Base-by-base conservation (phyloP, 495 filamentous ascomycete species). In the Penicillium alfredii region DNA sequence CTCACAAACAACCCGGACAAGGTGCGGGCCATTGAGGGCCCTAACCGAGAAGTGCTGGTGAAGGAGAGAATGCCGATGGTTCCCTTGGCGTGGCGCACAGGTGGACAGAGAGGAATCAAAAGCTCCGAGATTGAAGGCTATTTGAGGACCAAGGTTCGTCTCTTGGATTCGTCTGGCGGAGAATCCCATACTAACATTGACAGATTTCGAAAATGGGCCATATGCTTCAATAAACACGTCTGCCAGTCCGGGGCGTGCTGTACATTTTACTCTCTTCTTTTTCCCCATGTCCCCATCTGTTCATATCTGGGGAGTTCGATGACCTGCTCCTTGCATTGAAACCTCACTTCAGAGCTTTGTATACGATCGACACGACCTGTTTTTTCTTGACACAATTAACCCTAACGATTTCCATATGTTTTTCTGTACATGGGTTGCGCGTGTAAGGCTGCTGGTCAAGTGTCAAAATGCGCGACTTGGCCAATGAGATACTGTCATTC, bases 1-100 rank as follows among this genome's bases (percentile, higher is more conserved):
- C 65, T 98, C 41, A 98, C 92, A n/a, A 98, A 98, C 59, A 98
- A 98, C 52, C 92, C 92, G 1, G 92, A 98, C 46, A 98, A 98
- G 68, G 81, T 97, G 19, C 73, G 88, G 15, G 92, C 92, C 2
- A 85, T 98, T 6, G 92, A 98, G 53, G 92, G 92, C 0, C 86
- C 87, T 0, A 83, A 84, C 41, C 70, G 87, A 13, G 89, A 96
- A 65, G 72, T 97, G 4, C 72, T 79, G 30, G 90, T 98, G 5
- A 88, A 79, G 45, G 89, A 95, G 55, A 69, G 93, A 28, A 87
- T 98, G 17, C 75, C 88, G 1, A 98, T 98, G 92, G 77, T 97
- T 24, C 92, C 92, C n/a, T 60, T 96, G 34, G 86, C 86, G 8
- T 98, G 92, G 92, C 82, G 82, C 44, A 74, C 74, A 41, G 85